A percentile compares a stretch with the other conserved stretches of the same genome.
phyloP scores from a whole-genome alignment of 495 filamentous ascomycete species.

The Neurospora sp. region DNA sequence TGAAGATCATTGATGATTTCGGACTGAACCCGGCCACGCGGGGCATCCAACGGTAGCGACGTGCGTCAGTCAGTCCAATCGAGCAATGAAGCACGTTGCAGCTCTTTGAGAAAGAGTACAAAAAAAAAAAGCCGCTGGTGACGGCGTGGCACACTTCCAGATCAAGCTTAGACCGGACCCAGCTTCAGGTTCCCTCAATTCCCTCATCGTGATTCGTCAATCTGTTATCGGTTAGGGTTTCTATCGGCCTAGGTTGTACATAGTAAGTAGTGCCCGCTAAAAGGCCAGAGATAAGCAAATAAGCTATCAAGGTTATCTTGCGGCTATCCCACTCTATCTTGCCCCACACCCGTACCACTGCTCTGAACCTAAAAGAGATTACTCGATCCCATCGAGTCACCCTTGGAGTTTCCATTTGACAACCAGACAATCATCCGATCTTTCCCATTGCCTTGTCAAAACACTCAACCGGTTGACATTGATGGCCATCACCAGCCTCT shows the following conservation, averaged over 20 bases:
- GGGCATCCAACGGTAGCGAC: background rate
- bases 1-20: background rate
- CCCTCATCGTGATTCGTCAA: background rate
- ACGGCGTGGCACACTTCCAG: background rate
- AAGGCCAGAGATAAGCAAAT: background rate
- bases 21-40: background rate
- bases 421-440: background rate
- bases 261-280: background rate
- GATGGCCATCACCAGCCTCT: background rate
- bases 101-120: background rate
- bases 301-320: constrained; percentile 6
- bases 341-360: constrained; percentile 4
- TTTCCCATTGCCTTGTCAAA: background rate
- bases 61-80: background rate
- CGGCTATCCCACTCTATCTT: background rate
- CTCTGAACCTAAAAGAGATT: constrained; percentile 5
- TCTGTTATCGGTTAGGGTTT: background rate
- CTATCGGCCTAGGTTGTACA: background rate
- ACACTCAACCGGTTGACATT: background rate
- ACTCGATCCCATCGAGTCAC: constrained; percentile 18
- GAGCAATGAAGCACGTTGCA: background rate
- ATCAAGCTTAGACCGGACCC: background rate
- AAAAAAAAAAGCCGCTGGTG: background rate
- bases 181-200: background rate
- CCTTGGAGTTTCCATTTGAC: background rate